Conservation (phyloP, 2,329 filamentous ascomycete genomes). For the Pestalotiopsis sp. region DNA sequence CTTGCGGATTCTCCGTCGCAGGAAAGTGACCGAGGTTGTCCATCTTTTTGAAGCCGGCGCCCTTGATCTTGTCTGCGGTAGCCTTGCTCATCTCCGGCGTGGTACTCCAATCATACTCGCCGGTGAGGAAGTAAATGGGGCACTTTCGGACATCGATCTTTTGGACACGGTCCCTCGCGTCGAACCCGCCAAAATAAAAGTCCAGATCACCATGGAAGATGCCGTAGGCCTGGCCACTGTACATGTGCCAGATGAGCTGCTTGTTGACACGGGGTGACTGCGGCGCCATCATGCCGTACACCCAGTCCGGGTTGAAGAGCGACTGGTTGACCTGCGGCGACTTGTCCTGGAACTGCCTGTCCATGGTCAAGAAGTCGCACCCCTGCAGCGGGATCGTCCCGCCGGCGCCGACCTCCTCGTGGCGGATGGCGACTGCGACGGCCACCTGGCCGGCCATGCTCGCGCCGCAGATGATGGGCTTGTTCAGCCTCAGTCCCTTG, state of each 20-base stretch:
- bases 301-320: slow-evolving; percentile 50
- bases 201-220: slow-evolving; percentile 55
- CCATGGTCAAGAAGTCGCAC: slow-evolving; percentile 32
- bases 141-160: slow-evolving; percentile 50
- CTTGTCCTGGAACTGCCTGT: slow-evolving; percentile 46
- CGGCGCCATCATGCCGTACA: slow-evolving; percentile 52
- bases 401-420: slow-evolving; percentile 47
- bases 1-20: slow-evolving; percentile 14
- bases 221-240: slow-evolving; percentile 51
- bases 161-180: slow-evolving; percentile 45
- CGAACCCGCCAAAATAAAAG: slow-evolving; percentile 54
- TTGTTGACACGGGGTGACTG: slow-evolving; percentile 46
- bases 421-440: slow-evolving; percentile 47
- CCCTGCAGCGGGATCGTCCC: slow-evolving; percentile 48
- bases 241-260: slow-evolving; percentile 52
- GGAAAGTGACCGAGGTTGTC: slow-evolving; percentile 16
- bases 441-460: slow-evolving; percentile 54
- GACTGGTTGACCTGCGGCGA: slow-evolving; percentile 50
- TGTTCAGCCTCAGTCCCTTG: slow-evolving; percentile 43
- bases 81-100: slow-evolving; percentile 18
- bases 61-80: slow-evolving; percentile 16
- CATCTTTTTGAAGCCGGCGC: slow-evolving; percentile 15
- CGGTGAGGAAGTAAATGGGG: slow-evolving; percentile 53
- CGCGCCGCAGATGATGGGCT: slow-evolving; percentile 51
- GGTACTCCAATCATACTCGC: slow-evolving; percentile 25